Evolutionary conservation across 176 grass and related monocot genomes (phyloP).

Genomic region (Eremochloa ophiuroides): DNA sequence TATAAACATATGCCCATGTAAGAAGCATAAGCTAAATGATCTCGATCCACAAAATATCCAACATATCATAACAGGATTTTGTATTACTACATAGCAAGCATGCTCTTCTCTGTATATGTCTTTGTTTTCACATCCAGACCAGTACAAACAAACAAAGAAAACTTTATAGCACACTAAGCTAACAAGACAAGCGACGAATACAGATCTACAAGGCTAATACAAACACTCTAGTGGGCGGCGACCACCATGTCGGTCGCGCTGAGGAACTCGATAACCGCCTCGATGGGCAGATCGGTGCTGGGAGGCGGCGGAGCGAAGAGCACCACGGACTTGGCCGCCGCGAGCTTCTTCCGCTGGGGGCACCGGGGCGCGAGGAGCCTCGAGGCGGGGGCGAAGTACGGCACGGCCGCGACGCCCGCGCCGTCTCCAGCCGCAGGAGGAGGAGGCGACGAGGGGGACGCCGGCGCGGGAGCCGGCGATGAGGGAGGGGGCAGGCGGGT

Average conservation of each 20-base stretch:
- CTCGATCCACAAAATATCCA: neutral
- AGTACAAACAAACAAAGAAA: conserved; percentile 22
- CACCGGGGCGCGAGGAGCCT: conserved; percentile 25
- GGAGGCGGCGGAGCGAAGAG: conserved; percentile 39
- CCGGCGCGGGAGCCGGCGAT: neutral
- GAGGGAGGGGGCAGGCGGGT: conserved; percentile 24
- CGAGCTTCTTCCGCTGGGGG: conserved; percentile 62
- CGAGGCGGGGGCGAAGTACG: conserved; percentile 33
- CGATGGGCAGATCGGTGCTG: conserved; percentile 17
- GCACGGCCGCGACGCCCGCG: conserved; percentile 3
- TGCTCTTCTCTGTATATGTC: neutral
- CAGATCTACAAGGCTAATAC: conserved; percentile 41
- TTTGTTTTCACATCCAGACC: conserved; percentile 32
- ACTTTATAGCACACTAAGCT: neutral
- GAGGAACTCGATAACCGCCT: conserved; percentile 48
- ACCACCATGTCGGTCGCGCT: conserved; percentile 49
- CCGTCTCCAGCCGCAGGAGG: neutral
- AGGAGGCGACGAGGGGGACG: neutral
- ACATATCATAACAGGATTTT: neutral
- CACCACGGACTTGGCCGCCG: conserved; percentile 47
- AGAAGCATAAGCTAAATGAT: neutral
- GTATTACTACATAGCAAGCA: conserved; percentile 1
- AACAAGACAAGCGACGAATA: neutral
- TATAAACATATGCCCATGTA: neutral
- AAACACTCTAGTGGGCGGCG: conserved; percentile 51